Evolutionary conservation across 2,329 filamentous ascomycete genomes (phyloP), one percentile per base, ranked within the genome.

Genomic region (Aspergillus ochraceoroseus): DNA sequence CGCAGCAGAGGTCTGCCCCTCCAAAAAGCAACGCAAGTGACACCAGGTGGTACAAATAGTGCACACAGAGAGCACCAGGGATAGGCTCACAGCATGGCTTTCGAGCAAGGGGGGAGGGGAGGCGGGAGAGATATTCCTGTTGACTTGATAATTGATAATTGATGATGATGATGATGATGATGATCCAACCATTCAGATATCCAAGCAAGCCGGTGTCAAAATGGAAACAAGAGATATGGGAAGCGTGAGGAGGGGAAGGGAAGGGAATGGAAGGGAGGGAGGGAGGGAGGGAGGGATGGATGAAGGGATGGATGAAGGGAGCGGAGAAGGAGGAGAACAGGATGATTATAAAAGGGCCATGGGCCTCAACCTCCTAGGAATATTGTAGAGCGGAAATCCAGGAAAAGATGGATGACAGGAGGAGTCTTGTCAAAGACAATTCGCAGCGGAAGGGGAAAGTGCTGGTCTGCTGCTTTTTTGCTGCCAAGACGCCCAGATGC

Each of bases 401-500:
- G 51, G 44, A 49, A 46, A 41, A 46, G 45, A 38, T 34, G 38
- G 38, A 41, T 44, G 32, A 39, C 42, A 49, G 48, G 48, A 51
- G 40, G 37, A 37, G 44, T 41, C 45, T 47, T 46, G 51, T 45
- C 39, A 36, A 47, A 38, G 40, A 37, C 28, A 15, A 53, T 23
- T 23, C 42, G 43, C 39, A 51, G 46, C 53, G 44, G 52, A 52
- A 49, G 41, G 38, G 42, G 43, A 37, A 23, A 39, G 35, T 26
- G 34, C 20, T 34, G 23, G 27, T 47, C 27, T 37, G 36, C 44
- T 41, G 33, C 30, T 38, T 37, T 50, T 44, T 46, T 38, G 36
- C 39, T 35, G 51, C 53, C 55, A 55, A 54, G 52, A 47, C 48
- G 57, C 57, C 55, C 53, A 59, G 57, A 48, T 52, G 56, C 58